Conservation (phyloP, 495 filamentous ascomycete genomes). For the Ramalina intermedia region DNA sequence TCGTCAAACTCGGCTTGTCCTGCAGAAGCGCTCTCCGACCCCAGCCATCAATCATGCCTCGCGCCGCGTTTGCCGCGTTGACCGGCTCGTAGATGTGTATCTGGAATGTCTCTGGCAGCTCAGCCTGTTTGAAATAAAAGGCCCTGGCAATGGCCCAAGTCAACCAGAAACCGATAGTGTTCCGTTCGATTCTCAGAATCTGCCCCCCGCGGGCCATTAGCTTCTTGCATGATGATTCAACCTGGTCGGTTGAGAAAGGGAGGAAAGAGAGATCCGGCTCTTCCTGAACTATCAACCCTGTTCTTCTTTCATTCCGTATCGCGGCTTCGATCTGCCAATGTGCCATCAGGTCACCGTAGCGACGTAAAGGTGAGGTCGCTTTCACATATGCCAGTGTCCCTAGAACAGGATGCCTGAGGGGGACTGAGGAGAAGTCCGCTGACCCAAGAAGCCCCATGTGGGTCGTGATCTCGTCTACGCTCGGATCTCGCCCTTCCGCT, state of each 20-base stretch:
- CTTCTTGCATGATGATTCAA: constrained; percentile 33
- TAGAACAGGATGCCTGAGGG: constrained; percentile 42
- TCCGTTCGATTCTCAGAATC: constrained; percentile 21
- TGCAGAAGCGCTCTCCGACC: constrained; percentile 19
- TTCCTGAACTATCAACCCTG: constrained; percentile 37
- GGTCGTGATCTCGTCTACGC: constrained; percentile 13
- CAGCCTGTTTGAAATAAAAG: constrained; percentile 51
- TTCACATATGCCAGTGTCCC: constrained; percentile 62
- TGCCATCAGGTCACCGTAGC: constrained; percentile 67
- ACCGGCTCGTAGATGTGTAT: constrained; percentile 21
- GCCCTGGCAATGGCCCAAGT: constrained; percentile 59
- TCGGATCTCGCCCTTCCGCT: constrained; percentile 15
- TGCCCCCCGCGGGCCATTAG: constrained; percentile 20
- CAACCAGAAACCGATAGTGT: constrained; percentile 43
- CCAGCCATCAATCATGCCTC: constrained; percentile 16
- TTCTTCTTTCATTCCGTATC: constrained; percentile 50
- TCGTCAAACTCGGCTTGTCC: constrained; percentile 16
- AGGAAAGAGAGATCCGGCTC: constrained; percentile 30
- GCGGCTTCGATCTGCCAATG: constrained; percentile 89
- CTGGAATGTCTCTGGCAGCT: constrained; percentile 46
- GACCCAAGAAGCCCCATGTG: constrained; percentile 37
- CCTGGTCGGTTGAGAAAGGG: constrained; percentile 43
- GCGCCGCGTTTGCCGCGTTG: constrained; percentile 13
- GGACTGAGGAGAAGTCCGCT: constrained; percentile 31
- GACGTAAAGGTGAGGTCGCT: constrained; percentile 72